phyloP scores from a whole-genome alignment of 176 grass and related monocot genomes.

The Saccharum spontaneum region DNA sequence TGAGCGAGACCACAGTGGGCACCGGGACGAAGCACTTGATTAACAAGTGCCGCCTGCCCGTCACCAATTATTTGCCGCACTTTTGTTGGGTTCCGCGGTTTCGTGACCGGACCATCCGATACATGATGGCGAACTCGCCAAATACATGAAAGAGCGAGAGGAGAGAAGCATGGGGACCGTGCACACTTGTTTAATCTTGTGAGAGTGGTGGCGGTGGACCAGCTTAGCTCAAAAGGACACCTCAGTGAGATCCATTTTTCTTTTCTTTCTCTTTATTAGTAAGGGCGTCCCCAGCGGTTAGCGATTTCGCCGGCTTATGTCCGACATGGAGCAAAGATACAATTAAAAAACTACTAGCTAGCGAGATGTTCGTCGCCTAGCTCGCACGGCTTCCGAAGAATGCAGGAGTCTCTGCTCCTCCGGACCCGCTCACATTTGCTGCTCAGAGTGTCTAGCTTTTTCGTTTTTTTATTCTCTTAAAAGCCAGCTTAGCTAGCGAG shows the following conservation, averaged over 20 bases:
- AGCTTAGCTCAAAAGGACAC: background rate
- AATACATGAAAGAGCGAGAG: no score
- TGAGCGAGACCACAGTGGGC: constrained; percentile 27
- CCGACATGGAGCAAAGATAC: no score
- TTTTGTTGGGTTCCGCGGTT: background rate
- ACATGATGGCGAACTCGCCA: background rate
- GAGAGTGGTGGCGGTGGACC: background rate
- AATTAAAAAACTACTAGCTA: no score
- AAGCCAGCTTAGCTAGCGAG: no score
- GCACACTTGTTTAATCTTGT: background rate
- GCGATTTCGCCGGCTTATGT: no score
- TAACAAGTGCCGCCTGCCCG: constrained; percentile 27
- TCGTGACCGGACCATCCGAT: background rate
- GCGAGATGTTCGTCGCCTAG: no score
- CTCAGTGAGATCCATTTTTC: background rate
- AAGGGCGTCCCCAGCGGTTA: no score
- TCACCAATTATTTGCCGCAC: constrained; percentile 41
- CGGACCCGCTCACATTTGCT: no score
- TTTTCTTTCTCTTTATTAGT: background rate
- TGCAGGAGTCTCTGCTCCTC: no score
- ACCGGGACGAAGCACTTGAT: background rate
- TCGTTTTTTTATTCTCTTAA: no score
- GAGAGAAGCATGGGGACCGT: background rate
- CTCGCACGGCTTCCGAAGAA: no score
- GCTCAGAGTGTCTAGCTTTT: no score